phyloP scores from a whole-genome alignment of 208 protist species.

The Leishmania mexicana region DNA sequence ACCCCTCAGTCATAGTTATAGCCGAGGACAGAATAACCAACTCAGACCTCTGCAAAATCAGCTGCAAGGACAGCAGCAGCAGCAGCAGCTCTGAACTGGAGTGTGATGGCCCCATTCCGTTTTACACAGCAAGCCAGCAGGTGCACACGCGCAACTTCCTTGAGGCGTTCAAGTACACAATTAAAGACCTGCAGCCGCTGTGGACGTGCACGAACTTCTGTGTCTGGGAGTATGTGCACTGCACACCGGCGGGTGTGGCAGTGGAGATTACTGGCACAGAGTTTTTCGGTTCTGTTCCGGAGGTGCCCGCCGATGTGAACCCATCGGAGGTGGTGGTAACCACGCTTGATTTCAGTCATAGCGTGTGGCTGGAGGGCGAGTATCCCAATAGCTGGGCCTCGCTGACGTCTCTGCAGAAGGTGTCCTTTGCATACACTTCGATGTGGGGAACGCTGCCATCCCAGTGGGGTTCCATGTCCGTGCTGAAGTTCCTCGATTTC shows the following conservation, averaged over 20 bases:
- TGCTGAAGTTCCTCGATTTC: not conserved
- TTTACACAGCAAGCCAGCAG: conserved; percentile 5
- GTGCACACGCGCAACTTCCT: conserved; percentile 9
- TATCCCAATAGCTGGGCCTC: conserved; percentile 3
- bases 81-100: conserved; percentile 7
- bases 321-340: not conserved
- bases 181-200: not conserved
- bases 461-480: not conserved
- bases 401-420: not conserved
- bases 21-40: not conserved
- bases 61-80: not conserved
- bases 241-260: not conserved
- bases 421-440: conserved; percentile 12
- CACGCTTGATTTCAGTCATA: conserved; percentile 1
- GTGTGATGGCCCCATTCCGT: not conserved
- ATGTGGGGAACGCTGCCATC: not conserved
- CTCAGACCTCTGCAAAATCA: not conserved
- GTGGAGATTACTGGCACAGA: not conserved
- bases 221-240: conserved; percentile 8
- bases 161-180: not conserved
- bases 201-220: conserved; percentile 19
- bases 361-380: not conserved
- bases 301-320: not conserved
- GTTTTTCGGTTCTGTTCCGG: not conserved
- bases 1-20: not conserved